These are phyloP conservation scores for Exophiala viscosa DNA, from an alignment of 2,329 filamentous ascomycete species.

Conservation along the genomic window DNA sequence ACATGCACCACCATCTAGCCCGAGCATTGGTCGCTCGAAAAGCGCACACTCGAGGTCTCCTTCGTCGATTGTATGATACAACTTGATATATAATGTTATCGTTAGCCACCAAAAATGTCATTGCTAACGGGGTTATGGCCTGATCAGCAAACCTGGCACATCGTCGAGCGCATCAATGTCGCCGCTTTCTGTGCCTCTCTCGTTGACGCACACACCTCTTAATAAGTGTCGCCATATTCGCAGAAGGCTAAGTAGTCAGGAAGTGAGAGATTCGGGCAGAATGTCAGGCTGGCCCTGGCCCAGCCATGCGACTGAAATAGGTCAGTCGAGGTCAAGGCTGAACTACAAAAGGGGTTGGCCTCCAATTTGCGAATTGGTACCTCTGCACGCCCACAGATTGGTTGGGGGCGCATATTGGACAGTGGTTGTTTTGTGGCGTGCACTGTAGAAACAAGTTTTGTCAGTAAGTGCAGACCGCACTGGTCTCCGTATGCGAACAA, in stretches of 20 bases:
- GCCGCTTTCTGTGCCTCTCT: no score
- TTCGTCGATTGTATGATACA: conserved; percentile 13
- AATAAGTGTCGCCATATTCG: no score
- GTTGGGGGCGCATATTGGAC: not conserved
- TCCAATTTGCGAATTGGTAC: no score
- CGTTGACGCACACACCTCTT: no score
- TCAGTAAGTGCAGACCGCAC: conserved; percentile 1
- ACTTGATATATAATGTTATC: no score
- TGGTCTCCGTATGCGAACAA: conserved; percentile 1
- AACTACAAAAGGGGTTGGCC: no score
- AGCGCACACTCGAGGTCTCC: conserved; percentile 21
- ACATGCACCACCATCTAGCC: conserved; percentile 34
- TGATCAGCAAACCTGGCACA: not conserved
- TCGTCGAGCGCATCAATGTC: not conserved
- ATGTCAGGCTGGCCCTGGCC: no score
- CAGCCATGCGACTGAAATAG: no score
- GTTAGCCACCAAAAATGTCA: not conserved
- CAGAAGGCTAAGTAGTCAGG: no score
- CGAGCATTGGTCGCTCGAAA: conserved; percentile 13
- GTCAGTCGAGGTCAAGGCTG: conserved; percentile 2
- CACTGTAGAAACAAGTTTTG: not conserved
- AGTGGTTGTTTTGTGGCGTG: not conserved
- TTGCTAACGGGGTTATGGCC: no score
- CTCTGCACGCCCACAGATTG: no score
- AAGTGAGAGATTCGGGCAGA: no score